Base-by-base conservation (phyloP, 305 asterid genomes). In the Fraxinus paxiana region DNA sequence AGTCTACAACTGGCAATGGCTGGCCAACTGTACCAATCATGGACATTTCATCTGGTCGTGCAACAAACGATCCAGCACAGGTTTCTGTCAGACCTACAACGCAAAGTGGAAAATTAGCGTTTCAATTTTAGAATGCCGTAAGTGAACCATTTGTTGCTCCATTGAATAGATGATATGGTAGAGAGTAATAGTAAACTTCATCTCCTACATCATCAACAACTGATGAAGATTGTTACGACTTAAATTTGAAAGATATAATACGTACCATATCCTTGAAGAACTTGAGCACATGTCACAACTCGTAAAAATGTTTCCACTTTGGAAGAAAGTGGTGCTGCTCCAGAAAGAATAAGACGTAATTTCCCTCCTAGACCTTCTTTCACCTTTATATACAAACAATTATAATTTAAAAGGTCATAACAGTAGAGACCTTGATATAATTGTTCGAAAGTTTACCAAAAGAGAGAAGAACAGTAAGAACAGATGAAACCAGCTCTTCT, bases 241-340 rank as follows among this genome's bases (percentile, higher is more conserved):
- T 18, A 56, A 18, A 18, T 56, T 56, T 56, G 69, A 56, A 2
- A 59, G 69, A 59, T 7, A 18, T 59, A 59, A 0, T 59, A 6
- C 28, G n/a, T 86, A 94, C 97, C 98, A 75, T 94, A 94, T 85
- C 98, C 98, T 82, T 94, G 98, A n/a, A 92, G 81, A 80, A 94
- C 98, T 87, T 90, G 88, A 77, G 97, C 97, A 48, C 98, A 90
- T 41, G 98, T 90, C 17, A 87, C 97, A 5, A 92, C 94, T 0
- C 97, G 92, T 24, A 94, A 81, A 85, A 85, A 94, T 18, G 94
- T 92, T 81, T 94, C 98, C 41, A 94, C 98, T 30, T 82, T 83
- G 79, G 94, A 54, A n/a, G 97, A 89, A 77, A 92, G 94, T 63
- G 98, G 98, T n/a, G 98, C 97, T 37, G 97, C 98, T 51, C 98